Conservation (phyloP, 805 yeast species). For the Ogataea pini region DNA sequence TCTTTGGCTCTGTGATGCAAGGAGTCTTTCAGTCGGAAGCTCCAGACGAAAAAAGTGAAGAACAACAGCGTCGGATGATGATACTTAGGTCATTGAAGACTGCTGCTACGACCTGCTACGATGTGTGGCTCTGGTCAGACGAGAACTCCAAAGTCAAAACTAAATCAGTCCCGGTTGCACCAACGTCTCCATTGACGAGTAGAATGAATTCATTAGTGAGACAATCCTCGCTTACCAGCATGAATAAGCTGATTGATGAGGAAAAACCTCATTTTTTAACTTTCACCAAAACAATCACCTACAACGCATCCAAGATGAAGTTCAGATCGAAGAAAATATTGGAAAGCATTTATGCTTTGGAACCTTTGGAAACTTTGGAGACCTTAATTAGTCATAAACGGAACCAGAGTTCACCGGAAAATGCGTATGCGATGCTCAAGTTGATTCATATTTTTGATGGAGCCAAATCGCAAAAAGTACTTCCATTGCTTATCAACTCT, state of each 20-base stretch:
- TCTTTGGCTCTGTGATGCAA: slow-evolving; percentile 68
- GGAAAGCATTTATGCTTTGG: slow-evolving; percentile 63
- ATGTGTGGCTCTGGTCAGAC: slow-evolving; percentile 75
- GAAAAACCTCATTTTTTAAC: slow-evolving; percentile 26
- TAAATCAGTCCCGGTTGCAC: not conserved
- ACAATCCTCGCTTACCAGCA: slow-evolving; percentile 2
- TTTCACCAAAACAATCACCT: slow-evolving; percentile 40
- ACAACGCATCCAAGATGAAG: slow-evolving; percentile 61
- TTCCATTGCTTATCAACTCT: slow-evolving; percentile 65
- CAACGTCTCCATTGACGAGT: slow-evolving; percentile 20
- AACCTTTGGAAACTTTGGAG: slow-evolving; percentile 73
- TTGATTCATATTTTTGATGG: slow-evolving; percentile 81
- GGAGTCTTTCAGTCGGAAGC: slow-evolving; percentile 79
- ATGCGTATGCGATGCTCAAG: slow-evolving; percentile 47
- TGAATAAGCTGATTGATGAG: slow-evolving; percentile 12
- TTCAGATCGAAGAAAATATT: slow-evolving; percentile 66
- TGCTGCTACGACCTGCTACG: slow-evolving; percentile 53
- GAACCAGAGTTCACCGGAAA: slow-evolving; percentile 21
- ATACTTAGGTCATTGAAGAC: slow-evolving; percentile 65
- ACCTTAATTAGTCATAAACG: slow-evolving; percentile 48
- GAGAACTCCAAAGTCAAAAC: slow-evolving; percentile 29
- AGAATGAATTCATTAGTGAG: slow-evolving; percentile 19
- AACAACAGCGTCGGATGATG: slow-evolving; percentile 53
- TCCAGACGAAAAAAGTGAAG: slow-evolving; percentile 51
- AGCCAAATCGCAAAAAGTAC: slow-evolving; percentile 71